These are phyloP conservation scores for Coniochaeta prunicola DNA, from an alignment of 2,329 filamentous ascomycete species.

Conservation along the genomic window DNA sequence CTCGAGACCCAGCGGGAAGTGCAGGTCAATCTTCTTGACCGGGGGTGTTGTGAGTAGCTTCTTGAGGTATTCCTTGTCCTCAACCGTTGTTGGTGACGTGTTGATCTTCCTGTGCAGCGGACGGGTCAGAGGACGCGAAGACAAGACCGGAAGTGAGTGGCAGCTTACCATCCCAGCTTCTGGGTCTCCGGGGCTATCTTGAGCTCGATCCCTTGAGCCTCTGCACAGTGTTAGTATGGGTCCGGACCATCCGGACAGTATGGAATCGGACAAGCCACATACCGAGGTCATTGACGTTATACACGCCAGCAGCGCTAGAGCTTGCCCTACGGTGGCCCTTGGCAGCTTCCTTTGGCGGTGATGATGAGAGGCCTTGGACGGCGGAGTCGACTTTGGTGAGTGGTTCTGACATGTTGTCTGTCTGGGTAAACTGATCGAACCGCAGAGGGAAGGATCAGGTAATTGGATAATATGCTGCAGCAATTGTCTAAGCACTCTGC, in stretches of 20 bases:
- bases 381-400: slow-evolving; percentile 89
- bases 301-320: slow-evolving; percentile 66
- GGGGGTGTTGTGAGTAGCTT: slow-evolving; percentile 72
- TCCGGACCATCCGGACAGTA: slow-evolving; percentile 5
- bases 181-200: slow-evolving; percentile 76
- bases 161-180: slow-evolving; percentile 70
- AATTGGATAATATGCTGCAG: neutral
- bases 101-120: slow-evolving; percentile 79
- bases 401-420: slow-evolving; percentile 39
- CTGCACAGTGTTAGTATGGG: slow-evolving; percentile 35
- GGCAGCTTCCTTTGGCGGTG: slow-evolving; percentile 58
- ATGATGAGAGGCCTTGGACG: slow-evolving; percentile 68
- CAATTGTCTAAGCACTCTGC: neutral
- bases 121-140: neutral
- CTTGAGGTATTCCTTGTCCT: slow-evolving; percentile 80
- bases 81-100: slow-evolving; percentile 67
- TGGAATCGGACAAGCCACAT: slow-evolving; percentile 26
- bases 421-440: slow-evolving; percentile 6
- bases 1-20: slow-evolving; percentile 81
- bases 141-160: neutral
- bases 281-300: slow-evolving; percentile 84
- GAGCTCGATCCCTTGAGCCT: slow-evolving; percentile 65
- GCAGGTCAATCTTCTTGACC: slow-evolving; percentile 89
- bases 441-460: slow-evolving; percentile 7
- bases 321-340: slow-evolving; percentile 62